Conservation (phyloP, 106 monocot species). For the Acanthochlamys bracteata region DNA sequence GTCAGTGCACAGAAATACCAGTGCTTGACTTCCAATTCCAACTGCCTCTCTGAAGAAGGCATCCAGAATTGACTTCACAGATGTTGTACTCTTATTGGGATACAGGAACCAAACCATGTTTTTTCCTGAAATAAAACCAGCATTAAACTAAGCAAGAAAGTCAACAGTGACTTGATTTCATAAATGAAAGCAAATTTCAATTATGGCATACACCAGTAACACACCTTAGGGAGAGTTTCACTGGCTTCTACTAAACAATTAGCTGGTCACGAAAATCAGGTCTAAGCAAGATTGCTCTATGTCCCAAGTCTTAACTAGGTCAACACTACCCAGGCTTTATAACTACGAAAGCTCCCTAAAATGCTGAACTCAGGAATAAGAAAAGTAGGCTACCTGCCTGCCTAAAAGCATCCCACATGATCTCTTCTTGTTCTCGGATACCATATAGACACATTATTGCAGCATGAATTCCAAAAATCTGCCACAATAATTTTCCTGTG, state of each 20-base stretch:
- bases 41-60: constrained; percentile 22
- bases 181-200: not conserved
- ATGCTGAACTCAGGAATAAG: no score
- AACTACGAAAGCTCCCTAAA: no score
- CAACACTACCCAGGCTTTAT: no score
- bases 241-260: no score
- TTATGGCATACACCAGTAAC: no score
- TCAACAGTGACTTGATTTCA: not conserved
- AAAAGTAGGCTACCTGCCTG: constrained; percentile 77
- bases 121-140: constrained; percentile 46
- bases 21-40: constrained; percentile 16
- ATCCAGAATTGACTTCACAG: constrained; percentile 54
- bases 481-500: constrained; percentile 93
- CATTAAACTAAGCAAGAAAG: not conserved
- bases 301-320: no score
- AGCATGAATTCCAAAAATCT: constrained; percentile 78
- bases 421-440: constrained; percentile 75
- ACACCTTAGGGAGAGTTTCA: no score
- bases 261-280: no score
- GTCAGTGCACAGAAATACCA: no score
- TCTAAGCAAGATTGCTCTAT: no score
- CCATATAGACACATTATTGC: constrained; percentile 81
- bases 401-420: constrained; percentile 87
- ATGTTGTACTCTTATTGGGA: constrained; percentile 61
- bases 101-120: constrained; percentile 68